A percentile compares a stretch with the other conserved stretches of the same genome.
These are phyloP conservation scores for Gelatoporia subvermispora DNA, from an alignment of 768 basidiomycete species.

Conservation along the genomic window DNA sequence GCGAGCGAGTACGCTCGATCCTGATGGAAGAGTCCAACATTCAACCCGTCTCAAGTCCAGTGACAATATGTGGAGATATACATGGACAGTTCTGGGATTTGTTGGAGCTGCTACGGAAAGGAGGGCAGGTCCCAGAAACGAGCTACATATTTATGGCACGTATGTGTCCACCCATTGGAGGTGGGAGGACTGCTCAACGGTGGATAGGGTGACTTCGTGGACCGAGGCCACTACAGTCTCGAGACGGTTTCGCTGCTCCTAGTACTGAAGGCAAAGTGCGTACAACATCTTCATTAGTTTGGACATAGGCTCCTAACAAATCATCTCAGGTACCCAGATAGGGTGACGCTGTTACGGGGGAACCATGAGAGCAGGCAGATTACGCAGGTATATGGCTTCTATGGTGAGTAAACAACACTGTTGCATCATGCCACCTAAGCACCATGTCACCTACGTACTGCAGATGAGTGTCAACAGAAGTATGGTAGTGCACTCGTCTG, in stretches of 20 bases:
- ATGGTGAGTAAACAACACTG: conserved; percentile 50
- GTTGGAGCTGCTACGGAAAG: conserved; percentile 81
- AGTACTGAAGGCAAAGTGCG: conserved; percentile 82
- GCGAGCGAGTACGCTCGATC: conserved; percentile 82
- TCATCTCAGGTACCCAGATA: conserved; percentile 76
- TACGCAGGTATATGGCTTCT: conserved; percentile 98
- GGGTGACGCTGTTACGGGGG: conserved; percentile 85
- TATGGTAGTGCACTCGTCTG: conserved; percentile 94
- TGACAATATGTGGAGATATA: conserved; percentile 94
- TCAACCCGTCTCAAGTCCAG: conserved; percentile 91
- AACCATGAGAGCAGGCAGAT: conserved; percentile 98
- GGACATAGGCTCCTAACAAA: background rate
- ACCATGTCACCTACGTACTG: background rate
- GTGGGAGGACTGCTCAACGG: conserved; percentile 13
- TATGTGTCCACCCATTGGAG: conserved; percentile 32
- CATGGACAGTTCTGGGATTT: conserved; percentile 99
- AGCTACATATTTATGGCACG: conserved; percentile 97
- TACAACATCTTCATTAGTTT: background rate
- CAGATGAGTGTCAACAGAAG: conserved; percentile 97
- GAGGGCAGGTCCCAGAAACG: conserved; percentile 79
- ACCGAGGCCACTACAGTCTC: conserved; percentile 91
- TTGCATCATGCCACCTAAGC: background rate
- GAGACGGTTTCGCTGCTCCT: conserved; percentile 91
- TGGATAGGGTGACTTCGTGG: conserved; percentile 90
- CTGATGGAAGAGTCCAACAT: conserved; percentile 97